These are phyloP conservation scores for Mycena epipterygia DNA, from an alignment of 768 basidiomycete species.

Conservation along the genomic window DNA sequence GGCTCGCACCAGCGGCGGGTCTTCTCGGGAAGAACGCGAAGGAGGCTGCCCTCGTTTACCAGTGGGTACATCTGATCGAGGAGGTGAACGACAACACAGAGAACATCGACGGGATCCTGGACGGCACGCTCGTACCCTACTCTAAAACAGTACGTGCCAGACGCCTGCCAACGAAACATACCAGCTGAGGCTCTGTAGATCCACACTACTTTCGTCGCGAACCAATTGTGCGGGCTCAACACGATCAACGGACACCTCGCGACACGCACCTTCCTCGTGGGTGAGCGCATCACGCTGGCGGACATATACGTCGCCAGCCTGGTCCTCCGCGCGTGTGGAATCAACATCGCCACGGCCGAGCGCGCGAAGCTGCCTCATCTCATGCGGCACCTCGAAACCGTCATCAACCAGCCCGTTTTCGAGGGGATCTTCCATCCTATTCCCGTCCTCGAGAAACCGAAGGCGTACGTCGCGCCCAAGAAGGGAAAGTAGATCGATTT, in stretches of 20 bases:
- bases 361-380: conserved; percentile 81
- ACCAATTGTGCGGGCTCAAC: conserved; percentile 67
- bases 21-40: conserved; percentile 77
- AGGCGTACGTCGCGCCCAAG: not conserved
- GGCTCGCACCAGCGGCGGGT: conserved; percentile 79
- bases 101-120: conserved; percentile 58
- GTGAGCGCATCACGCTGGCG: conserved; percentile 94
- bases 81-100: conserved; percentile 64
- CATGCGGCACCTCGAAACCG: conserved; percentile 88
- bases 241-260: conserved; percentile 82
- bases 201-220: conserved; percentile 69
- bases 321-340: conserved; percentile 64
- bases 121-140: conserved; percentile 71
- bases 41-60: conserved; percentile 83
- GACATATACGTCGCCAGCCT: conserved; percentile 80
- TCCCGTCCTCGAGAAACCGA: conserved; percentile 67
- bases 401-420: conserved; percentile 86
- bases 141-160: conserved; percentile 77
- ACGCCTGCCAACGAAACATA: no score
- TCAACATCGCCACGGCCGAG: conserved; percentile 72
- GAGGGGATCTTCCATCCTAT: conserved; percentile 75
- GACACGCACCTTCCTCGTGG: conserved; percentile 89
- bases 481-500: conserved; percentile 5
- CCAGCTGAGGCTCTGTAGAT: conserved; percentile 53
- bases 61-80: conserved; percentile 87